Base-by-base conservation (phyloP, 2,329 filamentous ascomycete genomes). In the Fusarium nisikadoi region DNA sequence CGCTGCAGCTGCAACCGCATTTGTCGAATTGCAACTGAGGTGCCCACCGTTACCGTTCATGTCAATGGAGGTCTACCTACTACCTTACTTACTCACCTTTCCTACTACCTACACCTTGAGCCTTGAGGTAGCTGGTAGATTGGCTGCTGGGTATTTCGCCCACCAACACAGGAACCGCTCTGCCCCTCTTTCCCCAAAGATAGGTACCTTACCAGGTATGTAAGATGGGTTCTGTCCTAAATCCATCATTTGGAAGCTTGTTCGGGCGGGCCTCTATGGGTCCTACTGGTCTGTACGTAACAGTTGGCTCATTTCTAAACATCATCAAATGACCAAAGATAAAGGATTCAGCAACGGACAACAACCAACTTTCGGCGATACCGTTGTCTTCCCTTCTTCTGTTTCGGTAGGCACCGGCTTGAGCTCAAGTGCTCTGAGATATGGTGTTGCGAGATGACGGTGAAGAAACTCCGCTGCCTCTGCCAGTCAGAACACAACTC, bases 251-350 rank as follows among this genome's bases (percentile, higher is more conserved):
- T 29, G 29, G 6, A 50, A 68, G 49, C 42, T 46, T 50, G 46
- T 59, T 59, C 39, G 20, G 43, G 33, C 39, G 20, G 43, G 33
- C 39, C 47, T 27, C 56, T 53, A 53, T 50, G 59, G 58, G 64
- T 50, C 39, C 54, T 42, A n/a, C 27, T 50, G 60, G 16, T 43
- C 68, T 57, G 70, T 75, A 75, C 73, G 72, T 75, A 75, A 75
- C 61, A 64, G 60, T 72, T 72, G 56, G 58, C 68, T 69, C 57
- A 70, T 65, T 70, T 31, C 9, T 11, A 70, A 55, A 59, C 53
- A 45, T 68, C 31, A 65, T 60, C 38, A 43, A 60, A 65, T 25
- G 39, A 27, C 31, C 41, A 42, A 23, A 39, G 43, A 68, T 54
- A 50, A 38, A 49, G 38, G 29, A 62, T 43, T 39, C 23, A n/a